Evolutionary conservation across 306 rosid species (phyloP).

Genomic region (Rosa lucieae): DNA sequence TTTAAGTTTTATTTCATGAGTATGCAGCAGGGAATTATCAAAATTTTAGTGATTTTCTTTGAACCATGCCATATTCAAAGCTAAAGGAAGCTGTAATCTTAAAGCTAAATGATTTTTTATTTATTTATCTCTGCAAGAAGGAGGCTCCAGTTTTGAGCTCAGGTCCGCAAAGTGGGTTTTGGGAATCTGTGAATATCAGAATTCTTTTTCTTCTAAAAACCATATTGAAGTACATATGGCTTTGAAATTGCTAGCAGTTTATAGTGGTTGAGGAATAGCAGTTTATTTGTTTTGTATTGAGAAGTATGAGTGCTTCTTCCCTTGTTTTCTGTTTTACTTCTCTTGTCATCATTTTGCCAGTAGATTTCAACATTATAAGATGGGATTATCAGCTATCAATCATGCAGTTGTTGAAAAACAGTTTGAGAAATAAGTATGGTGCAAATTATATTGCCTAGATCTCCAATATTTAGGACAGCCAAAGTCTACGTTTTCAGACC

Average conservation of each 20-base stretch:
- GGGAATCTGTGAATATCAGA: neutral
- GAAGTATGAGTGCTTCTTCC: neutral
- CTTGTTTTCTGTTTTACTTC: neutral
- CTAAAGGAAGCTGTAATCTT: neutral
- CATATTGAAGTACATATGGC: neutral
- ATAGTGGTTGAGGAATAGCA: neutral
- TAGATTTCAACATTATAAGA: neutral
- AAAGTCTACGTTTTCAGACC: neutral
- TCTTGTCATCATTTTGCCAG: neutral
- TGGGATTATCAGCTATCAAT: neutral
- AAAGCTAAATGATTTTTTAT: neutral
- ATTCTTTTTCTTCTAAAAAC: neutral
- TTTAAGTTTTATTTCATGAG: neutral
- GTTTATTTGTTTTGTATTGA: neutral
- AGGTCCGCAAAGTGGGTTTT: neutral
- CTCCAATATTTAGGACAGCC: neutral
- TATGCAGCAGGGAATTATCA: neutral
- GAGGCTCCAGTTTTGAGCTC: neutral
- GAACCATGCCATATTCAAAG: neutral
- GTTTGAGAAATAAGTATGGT: neutral
- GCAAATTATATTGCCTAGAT: neutral
- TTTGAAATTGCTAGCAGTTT: constrained; percentile 1
- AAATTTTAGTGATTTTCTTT: neutral
- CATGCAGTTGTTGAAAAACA: neutral
- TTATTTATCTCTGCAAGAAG: neutral